Evolutionary conservation across 2,329 filamentous ascomycete genomes (phyloP).

Genomic region (Claviceps sorghi): DNA sequence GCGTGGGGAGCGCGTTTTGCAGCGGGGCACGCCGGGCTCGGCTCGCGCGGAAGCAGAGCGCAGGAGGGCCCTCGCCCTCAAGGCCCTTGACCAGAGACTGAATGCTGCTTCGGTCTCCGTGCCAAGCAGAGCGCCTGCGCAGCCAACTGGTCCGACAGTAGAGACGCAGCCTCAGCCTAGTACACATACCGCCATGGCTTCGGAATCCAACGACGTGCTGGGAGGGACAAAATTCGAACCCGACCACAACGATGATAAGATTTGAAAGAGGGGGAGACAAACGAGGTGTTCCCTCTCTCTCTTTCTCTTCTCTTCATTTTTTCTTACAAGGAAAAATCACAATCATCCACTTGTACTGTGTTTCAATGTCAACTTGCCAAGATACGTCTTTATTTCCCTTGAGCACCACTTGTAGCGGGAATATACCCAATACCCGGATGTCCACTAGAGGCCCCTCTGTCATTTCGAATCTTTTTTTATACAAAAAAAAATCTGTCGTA

Average conservation of each 20-base stretch:
- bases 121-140: constrained; percentile 12
- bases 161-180: constrained; percentile 41
- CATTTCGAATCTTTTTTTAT: neutral
- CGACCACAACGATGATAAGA: constrained; percentile 33
- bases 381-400: neutral
- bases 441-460: neutral
- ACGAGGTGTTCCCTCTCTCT: neutral
- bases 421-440: neutral
- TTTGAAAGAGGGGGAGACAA: constrained; percentile 5
- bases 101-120: constrained; percentile 59
- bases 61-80: constrained; percentile 73
- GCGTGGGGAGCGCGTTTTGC: constrained; percentile 44
- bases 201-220: constrained; percentile 39
- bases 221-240: constrained; percentile 59
- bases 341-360: neutral
- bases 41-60: constrained; percentile 86
- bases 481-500: too few relatives aligned
- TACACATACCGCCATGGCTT: constrained; percentile 43
- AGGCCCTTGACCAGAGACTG: constrained; percentile 80
- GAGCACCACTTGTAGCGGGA: neutral
- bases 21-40: constrained; percentile 44
- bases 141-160: constrained; percentile 38
- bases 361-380: neutral
- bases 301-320: neutral
- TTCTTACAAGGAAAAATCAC: too few relatives aligned